phyloP scores from a whole-genome alignment of 805 yeast species.

The Teunomyces gatunensis region DNA sequence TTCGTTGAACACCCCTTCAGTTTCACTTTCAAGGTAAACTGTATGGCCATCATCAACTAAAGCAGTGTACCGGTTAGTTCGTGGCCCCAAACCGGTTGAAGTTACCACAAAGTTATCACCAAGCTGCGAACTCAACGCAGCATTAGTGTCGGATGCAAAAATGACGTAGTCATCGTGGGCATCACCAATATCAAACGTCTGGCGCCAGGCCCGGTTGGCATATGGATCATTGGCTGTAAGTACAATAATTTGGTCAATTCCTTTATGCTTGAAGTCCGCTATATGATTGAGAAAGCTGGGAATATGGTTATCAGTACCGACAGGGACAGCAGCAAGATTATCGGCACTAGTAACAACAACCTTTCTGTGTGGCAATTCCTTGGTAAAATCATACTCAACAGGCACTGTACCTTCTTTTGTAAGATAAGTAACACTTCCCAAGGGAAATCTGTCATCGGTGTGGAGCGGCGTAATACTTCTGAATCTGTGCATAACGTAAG shows the following conservation, averaged over 20 bases:
- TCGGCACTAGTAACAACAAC: conserved; percentile 11
- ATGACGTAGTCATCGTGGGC: conserved; percentile 12
- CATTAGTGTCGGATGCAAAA: conserved; percentile 14
- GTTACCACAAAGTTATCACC: conserved; percentile 12
- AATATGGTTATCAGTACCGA: conserved; percentile 10
- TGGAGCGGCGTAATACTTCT: conserved; percentile 5
- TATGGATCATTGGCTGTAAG: conserved; percentile 13
- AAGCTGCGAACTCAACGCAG: conserved; percentile 8
- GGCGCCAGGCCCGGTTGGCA: conserved; percentile 11
- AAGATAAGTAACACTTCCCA: conserved; percentile 13
- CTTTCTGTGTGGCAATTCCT: conserved; percentile 15
- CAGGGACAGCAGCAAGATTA: conserved; percentile 9
- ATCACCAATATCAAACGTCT: conserved; percentile 9
- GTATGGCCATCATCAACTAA: conserved; percentile 19
- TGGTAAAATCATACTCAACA: conserved; percentile 28
- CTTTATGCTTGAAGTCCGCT: conserved; percentile 13
- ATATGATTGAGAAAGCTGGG: conserved; percentile 11
- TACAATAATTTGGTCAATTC: conserved; percentile 12
- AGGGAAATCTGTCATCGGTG: conserved; percentile 20
- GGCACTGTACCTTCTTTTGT: neutral
- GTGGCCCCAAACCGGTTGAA: conserved; percentile 6
- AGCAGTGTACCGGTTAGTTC: conserved; percentile 13
- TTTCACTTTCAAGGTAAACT: conserved; percentile 16
- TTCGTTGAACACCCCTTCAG: conserved; percentile 21
- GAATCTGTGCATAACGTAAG: neutral